phyloP scores from a whole-genome alignment of 768 basidiomycete genomes.

The Tricholoma hemisulphureum region DNA sequence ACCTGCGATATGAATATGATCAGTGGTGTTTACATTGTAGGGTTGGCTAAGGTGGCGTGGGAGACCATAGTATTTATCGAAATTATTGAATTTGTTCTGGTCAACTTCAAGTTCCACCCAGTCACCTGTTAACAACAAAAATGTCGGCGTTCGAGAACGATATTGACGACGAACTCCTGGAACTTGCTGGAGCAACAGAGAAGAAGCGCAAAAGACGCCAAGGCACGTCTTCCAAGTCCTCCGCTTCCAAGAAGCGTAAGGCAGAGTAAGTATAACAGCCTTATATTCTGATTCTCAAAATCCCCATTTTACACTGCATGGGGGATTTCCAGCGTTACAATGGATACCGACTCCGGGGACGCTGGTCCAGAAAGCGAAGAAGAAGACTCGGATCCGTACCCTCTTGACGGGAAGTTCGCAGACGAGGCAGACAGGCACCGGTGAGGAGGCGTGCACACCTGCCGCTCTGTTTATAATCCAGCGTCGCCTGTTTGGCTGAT shows the following conservation, averaged over 20 bases:
- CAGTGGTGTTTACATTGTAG: too few species aligned
- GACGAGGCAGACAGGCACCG: conserved; percentile 79
- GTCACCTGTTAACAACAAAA: neutral
- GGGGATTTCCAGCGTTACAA: conserved; percentile 31
- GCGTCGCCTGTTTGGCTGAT: conserved; percentile 24
- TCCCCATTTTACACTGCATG: conserved; percentile 12
- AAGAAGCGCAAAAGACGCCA: conserved; percentile 64
- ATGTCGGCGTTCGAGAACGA: conserved; percentile 52
- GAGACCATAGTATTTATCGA: neutral
- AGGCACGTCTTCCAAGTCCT: conserved; percentile 37
- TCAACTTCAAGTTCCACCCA: neutral
- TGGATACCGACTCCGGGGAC: conserved; percentile 50
- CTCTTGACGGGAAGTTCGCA: conserved; percentile 87
- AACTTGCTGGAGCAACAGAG: conserved; percentile 69
- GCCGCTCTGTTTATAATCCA: conserved; percentile 21
- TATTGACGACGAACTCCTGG: conserved; percentile 74
- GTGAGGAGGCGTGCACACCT: conserved; percentile 48
- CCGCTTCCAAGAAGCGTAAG: conserved; percentile 66
- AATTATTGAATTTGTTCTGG: neutral
- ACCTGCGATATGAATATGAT: too few species aligned
- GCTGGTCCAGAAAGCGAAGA: conserved; percentile 65
- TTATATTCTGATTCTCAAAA: conserved; percentile 12
- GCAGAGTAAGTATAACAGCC: conserved; percentile 54
- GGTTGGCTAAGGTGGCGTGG: conserved; percentile 9
- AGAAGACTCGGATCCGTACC: conserved; percentile 69